These are phyloP conservation scores for Bolboschoenus planiculmis DNA, from an alignment of 176 grass and related monocot genomes.

Conservation along the genomic window DNA sequence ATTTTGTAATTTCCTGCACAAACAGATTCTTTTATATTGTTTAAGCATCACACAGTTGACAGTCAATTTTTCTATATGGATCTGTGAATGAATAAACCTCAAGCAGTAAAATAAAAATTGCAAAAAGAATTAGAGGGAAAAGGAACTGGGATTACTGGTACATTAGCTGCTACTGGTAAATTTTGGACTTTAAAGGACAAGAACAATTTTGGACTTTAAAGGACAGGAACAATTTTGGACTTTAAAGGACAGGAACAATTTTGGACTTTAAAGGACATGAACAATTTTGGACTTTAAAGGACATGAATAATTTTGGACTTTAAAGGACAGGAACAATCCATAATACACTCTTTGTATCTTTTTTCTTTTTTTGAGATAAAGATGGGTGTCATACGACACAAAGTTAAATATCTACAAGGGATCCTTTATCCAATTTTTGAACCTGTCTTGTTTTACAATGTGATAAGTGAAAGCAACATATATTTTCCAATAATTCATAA, in stretches of 20 bases:
- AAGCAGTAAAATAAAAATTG: neutral
- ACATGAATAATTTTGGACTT: too few relatives aligned
- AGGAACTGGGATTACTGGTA: neutral
- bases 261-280: too few relatives aligned
- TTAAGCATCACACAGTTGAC: neutral
- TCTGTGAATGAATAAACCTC: neutral
- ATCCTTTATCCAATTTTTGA: too few relatives aligned
- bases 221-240: too few relatives aligned
- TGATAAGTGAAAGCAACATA: neutral
- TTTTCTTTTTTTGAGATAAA: neutral
- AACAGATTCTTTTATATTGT: neutral
- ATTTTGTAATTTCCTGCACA: neutral
- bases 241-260: too few relatives aligned
- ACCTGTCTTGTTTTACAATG: neutral
- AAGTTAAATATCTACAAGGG: too few relatives aligned
- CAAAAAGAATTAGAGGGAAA: neutral
- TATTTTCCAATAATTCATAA: neutral
- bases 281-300: too few relatives aligned
- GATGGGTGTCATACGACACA: too few relatives aligned
- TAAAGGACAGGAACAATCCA: too few relatives aligned
- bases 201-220: too few relatives aligned
- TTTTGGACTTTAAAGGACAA: neutral
- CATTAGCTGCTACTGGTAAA: neutral
- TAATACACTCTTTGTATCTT: too few relatives aligned
- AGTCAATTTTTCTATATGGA: neutral